phyloP scores from a whole-genome alignment of 1,284 basidiomycete genomes.

The Laetiporus sulphureus region DNA sequence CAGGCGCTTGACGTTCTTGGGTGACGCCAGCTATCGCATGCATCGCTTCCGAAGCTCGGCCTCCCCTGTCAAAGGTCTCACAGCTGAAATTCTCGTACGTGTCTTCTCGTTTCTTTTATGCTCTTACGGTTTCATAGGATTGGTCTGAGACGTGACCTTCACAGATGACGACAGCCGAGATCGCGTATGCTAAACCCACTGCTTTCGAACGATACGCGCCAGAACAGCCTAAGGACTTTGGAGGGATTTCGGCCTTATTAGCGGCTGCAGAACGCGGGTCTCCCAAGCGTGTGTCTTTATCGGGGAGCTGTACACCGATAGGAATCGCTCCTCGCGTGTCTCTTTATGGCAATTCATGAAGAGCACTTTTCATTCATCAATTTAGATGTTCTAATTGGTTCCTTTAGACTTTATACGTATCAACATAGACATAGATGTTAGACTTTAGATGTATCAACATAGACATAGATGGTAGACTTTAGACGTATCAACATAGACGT shows the following conservation, averaged over 20 bases:
- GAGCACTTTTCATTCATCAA: too few relatives aligned
- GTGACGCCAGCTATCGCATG: conserved; percentile 52
- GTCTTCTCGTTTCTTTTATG: neutral
- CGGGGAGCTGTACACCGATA: conserved; percentile 17
- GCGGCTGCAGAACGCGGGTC: conserved; percentile 11
- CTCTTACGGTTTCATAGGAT: neutral
- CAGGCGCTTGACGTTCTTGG: conserved; percentile 37
- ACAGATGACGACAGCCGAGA: conserved; percentile 53
- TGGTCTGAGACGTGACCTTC: neutral
- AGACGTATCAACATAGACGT: too few relatives aligned
- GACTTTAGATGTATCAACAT: too few relatives aligned
- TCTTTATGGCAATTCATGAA: too few relatives aligned
- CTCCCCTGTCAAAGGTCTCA: conserved; percentile 78
- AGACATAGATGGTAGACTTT: too few relatives aligned
- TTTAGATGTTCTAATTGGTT: too few relatives aligned
- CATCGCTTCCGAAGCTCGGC: conserved; percentile 72
- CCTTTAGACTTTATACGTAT: too few relatives aligned
- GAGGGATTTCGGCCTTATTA: conserved; percentile 18
- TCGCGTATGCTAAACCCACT: conserved; percentile 45
- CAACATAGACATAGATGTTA: too few relatives aligned
- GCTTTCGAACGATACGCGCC: conserved; percentile 45
- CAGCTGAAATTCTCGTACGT: conserved; percentile 69
- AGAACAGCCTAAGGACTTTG: conserved; percentile 28
- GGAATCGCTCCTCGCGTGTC: conserved; percentile 13
- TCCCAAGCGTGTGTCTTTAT: conserved; percentile 9